Percentiles rank a stretch among this genome's conserved stretches.
Conservation (phyloP, 768 basidiomycete species). For the Leucocoprinus birnbaumii region DNA sequence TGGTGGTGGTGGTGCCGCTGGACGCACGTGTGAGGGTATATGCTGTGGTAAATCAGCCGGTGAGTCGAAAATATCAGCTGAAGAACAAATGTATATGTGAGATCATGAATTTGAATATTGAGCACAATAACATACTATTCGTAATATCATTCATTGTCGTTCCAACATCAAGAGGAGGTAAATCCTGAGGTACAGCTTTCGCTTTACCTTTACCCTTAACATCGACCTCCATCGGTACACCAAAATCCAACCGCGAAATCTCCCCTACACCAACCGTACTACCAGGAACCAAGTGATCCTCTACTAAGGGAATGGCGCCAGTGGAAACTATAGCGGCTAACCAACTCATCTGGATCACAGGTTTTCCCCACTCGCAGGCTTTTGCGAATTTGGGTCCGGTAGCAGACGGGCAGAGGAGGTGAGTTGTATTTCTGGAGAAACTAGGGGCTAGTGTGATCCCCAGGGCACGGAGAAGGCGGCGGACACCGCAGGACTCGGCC, state of each 20-base stretch:
- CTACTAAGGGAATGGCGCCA: constrained; percentile 42
- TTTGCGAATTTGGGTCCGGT: constrained; percentile 75
- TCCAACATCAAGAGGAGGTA: constrained; percentile 16
- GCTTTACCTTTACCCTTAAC: constrained; percentile 27
- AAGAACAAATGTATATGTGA: neutral
- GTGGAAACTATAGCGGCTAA: constrained; percentile 52
- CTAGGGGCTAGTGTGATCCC: constrained; percentile 52
- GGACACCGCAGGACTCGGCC: constrained; percentile 63
- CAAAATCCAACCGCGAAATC: neutral
- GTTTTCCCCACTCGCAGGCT: constrained; percentile 75
- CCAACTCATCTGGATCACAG: constrained; percentile 73
- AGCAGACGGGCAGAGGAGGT: constrained; percentile 74
- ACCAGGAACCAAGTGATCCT: constrained; percentile 29
- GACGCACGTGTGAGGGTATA: constrained; percentile 14
- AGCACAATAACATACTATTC: constrained; percentile 37
- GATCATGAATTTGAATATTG: too few relatives aligned
- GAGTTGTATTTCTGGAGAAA: constrained; percentile 72
- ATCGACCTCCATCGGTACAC: constrained; percentile 13
- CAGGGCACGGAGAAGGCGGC: constrained; percentile 63
- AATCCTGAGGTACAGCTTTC: constrained; percentile 19
- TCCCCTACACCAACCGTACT: neutral
- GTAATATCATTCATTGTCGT: constrained; percentile 42
- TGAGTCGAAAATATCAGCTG: constrained; percentile 11
- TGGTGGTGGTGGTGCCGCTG: too few relatives aligned
- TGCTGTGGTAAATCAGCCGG: neutral